phyloP scores from a whole-genome alignment of 1,139 yeast genomes.

The Hansenula lynferdii region DNA sequence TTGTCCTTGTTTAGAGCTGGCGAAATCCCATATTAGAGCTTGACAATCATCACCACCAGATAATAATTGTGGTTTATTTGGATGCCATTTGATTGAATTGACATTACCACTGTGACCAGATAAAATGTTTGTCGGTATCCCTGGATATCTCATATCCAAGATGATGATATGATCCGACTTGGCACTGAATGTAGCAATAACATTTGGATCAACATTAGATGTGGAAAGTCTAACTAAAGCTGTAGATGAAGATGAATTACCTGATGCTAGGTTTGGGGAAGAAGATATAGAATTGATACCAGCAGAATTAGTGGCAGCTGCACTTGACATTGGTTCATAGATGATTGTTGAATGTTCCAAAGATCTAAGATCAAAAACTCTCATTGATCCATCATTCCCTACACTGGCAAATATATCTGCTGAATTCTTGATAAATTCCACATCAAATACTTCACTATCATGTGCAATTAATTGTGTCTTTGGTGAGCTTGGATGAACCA shows the following conservation, averaged over 20 bases:
- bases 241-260: slow-evolving; percentile 14
- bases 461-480: slow-evolving; percentile 95
- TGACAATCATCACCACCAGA: slow-evolving; percentile 93
- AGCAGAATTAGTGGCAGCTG: slow-evolving; percentile 2
- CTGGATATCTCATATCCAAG: slow-evolving; percentile 86
- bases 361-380: slow-evolving; percentile 85
- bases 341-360: slow-evolving; percentile 93
- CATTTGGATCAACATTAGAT: slow-evolving; percentile 72
- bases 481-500: slow-evolving; percentile 54
- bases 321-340: slow-evolving; percentile 55
- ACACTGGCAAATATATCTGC: slow-evolving; percentile 85
- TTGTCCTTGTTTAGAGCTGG: slow-evolving; percentile 16
- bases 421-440: slow-evolving; percentile 71
- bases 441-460: slow-evolving; percentile 93
- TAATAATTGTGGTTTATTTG: slow-evolving; percentile 58
- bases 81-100: slow-evolving; percentile 83
- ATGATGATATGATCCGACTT: slow-evolving; percentile 63
- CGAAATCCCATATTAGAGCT: slow-evolving; percentile 79
- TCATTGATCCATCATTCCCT: slow-evolving; percentile 92
- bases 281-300: slow-evolving; percentile 4
- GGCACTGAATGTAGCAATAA: slow-evolving; percentile 77
- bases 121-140: slow-evolving; percentile 65
- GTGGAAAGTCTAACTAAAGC: slow-evolving; percentile 76
- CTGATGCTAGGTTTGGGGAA: slow-evolving; percentile 5
- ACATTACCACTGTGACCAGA: slow-evolving; percentile 66